Evolutionary conservation across 2,329 filamentous ascomycete genomes (phyloP), one percentile per base, ranked within the genome.

Genomic region (Lomentospora prolificans): DNA sequence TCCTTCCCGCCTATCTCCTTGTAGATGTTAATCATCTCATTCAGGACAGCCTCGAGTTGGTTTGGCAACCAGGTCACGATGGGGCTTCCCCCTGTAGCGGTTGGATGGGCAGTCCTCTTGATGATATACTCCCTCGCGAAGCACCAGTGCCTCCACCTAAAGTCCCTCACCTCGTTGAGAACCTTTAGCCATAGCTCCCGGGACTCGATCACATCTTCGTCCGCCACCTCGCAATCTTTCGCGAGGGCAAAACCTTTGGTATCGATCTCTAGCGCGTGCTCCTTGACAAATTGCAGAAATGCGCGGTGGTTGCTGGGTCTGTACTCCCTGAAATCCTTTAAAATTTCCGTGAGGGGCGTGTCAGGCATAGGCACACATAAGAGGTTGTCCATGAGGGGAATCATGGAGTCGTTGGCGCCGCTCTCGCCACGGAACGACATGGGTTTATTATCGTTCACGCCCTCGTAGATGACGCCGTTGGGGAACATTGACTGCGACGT

Each of bases 401-500:
- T 85, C 78, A 97, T 96, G 72, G 85, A 88, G 73, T 97, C 92
- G 67, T 96, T 96, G 61, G 92, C 92, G 46, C 92, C 92, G 52
- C 85, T 90, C 73, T 96, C 92, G 62, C 92, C 92, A 30, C 92
- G 85, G 80, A 96, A 96, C 56, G 80, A 85, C 68, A 90, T 73
- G 3, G 88, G 86, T 66, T 87, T 68, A 58, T 71, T 70, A 58
- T 86, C 82, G 61, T 85, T 85, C 58, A 92, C 81, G 7, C 90
- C 90, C 67, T 95, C 87, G 68, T 96, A 96, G 50, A 95, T 72
- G 6, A 96, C 92, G 7, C 92, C 92, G 60, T 91, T 76, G 7
- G 91, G 91, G 70, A 96, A 96, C 90, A 96, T 96, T 64, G 84
- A 86, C 71, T 96, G 91, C 51, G 82, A 87, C 1, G 90, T 95